Base-by-base conservation (phyloP, 2,329 filamentous ascomycete genomes). In the Stagonosporopsis rhizophila region DNA sequence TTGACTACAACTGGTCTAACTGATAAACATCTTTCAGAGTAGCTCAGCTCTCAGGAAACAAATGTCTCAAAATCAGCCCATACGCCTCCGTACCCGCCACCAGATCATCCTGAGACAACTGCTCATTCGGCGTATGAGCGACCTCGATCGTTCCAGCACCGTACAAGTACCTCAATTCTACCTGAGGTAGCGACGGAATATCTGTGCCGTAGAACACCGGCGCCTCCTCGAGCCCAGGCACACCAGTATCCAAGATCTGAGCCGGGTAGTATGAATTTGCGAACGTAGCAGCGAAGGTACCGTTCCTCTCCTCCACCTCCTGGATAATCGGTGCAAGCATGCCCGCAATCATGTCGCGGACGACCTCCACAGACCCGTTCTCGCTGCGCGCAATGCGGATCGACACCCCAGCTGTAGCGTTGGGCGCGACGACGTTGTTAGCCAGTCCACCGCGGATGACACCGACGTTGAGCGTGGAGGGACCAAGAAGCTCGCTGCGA, bases 381-480 rank as follows among this genome's bases (percentile, higher is more conserved):
- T 67, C 63, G 27, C 63, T 64, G 22, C 61, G 60, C 6, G 68
- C 61, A 17, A 69, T 59, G 5, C 67, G 66, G 20, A 91, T 83
- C 1, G 87, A 83, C 32, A 96, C 77, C 2, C 80, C 78, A 0
- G 91, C 91, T n/a, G 74, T 76, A 0, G 93, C 92, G 30, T 81
- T 75, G 54, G 89, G 88, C 0, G 94, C 85, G 37, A 98, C 90
- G 9, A 98, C 92, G 66, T 97, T 97, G 0, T 81, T 80, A 0
- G 94, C 94, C 0, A 96, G 87, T 3, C 94, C 94, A 9, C 91
- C 94, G 1, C 85, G 78, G n/a, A 97, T 82, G 8, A 78, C 73
- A 0, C 94, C 94, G 15, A 97, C 82, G 61, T 97, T 98, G 65
- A 96, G 79, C 0, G 94, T 98, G 0, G 91, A 94, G 22, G 64